Conservation (phyloP, 148 eudicot genomes). For the Vaccinium corymbosum region DNA sequence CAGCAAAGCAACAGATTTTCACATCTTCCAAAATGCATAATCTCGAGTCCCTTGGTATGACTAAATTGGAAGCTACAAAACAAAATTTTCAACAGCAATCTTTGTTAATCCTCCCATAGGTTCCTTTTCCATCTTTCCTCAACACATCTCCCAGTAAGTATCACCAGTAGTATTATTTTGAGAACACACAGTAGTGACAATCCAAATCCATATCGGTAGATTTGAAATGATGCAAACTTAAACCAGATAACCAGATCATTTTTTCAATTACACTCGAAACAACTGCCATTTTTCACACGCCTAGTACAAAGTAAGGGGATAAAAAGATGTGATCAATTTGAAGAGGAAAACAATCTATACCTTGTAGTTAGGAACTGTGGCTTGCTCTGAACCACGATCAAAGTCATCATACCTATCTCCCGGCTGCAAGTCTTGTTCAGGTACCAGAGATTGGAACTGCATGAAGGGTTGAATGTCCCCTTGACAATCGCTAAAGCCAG, state of each 20-base stretch:
- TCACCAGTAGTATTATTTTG: not conserved
- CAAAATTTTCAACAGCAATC: not conserved
- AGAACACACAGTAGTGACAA: not conserved
- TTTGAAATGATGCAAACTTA: not conserved
- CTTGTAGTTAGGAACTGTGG: constrained; percentile 32
- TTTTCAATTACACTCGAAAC: not conserved
- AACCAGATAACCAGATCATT: not conserved
- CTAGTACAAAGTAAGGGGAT: not conserved
- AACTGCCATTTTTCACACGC: not conserved
- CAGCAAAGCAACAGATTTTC: not conserved
- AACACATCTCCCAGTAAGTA: not conserved
- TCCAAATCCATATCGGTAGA: not conserved
- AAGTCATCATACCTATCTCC: constrained; percentile 19
- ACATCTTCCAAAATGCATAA: not conserved
- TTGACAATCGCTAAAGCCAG: constrained; percentile 27
- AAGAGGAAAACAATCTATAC: constrained; percentile 33
- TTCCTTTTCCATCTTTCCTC: not conserved
- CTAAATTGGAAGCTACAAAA: not conserved
- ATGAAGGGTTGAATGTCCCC: constrained; percentile 25
- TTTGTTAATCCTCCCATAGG: not conserved
- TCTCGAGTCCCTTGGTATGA: not conserved
- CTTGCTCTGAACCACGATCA: constrained; percentile 23
- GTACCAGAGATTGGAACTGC: constrained; percentile 22
- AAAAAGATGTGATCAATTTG: not conserved
- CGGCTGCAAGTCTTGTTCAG: constrained; percentile 29